Percentiles rank a stretch among this genome's conserved stretches.
Evolutionary conservation across 139 green algal species (phyloP).

Genomic region (Picochlorum sp.): DNA sequence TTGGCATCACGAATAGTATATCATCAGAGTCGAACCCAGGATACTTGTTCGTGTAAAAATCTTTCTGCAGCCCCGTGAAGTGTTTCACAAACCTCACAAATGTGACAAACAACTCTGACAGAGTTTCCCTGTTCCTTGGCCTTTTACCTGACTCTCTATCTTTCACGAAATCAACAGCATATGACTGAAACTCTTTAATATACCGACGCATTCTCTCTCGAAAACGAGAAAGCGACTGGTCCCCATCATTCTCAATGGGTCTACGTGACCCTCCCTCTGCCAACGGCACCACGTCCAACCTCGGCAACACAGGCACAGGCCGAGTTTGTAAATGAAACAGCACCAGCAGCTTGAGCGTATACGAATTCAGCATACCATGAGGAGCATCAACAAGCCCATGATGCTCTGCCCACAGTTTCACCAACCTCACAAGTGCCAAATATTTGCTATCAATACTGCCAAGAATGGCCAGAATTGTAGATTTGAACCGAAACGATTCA

Average conservation of each 20-base stretch:
- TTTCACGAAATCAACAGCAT: too few species aligned
- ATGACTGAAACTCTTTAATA: too few species aligned
- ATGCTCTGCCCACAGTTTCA: conserved; percentile 70
- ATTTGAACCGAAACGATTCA: conserved; percentile 23
- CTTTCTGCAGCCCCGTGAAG: not conserved
- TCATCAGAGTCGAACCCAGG: too few species aligned
- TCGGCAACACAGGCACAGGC: conserved; percentile 30
- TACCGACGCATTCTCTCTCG: too few species aligned
- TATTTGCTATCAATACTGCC: conserved; percentile 31
- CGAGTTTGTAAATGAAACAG: conserved; percentile 42
- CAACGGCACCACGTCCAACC: conserved; percentile 23
- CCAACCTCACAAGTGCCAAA: conserved; percentile 37
- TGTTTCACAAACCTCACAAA: not conserved
- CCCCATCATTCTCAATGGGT: too few species aligned
- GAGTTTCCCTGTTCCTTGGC: not conserved
- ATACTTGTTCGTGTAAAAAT: not conserved
- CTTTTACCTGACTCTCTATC: not conserved
- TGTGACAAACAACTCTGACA: not conserved
- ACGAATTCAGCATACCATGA: conserved; percentile 69
- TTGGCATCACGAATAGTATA: too few species aligned
- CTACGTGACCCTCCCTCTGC: too few species aligned
- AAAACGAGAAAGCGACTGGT: too few species aligned
- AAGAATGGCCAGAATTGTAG: too few species aligned
- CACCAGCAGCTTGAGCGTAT: conserved; percentile 60
- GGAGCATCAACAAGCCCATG: conserved; percentile 63